Conservation (phyloP, 2,329 filamentous ascomycete genomes). For the Xylaria digitata region DNA sequence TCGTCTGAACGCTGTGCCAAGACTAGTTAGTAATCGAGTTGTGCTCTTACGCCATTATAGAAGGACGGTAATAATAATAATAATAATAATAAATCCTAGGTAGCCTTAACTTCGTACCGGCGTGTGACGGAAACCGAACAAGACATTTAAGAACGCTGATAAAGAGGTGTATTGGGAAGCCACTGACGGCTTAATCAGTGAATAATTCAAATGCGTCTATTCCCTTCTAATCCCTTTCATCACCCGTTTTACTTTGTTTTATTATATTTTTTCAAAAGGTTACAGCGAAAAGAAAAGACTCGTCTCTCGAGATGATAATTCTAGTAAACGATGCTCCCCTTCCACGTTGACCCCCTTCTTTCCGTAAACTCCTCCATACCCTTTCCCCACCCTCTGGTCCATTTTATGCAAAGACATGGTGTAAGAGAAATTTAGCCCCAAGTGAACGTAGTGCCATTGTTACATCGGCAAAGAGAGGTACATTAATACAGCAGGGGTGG, state of each 20-base stretch:
- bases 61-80: neutral
- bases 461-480: constrained; percentile 36
- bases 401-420: constrained; percentile 29
- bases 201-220: neutral
- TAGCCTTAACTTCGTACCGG: neutral
- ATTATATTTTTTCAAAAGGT: neutral
- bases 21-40: neutral
- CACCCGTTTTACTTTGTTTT: neutral
- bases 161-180: constrained; percentile 13
- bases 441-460: constrained; percentile 25
- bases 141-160: neutral
- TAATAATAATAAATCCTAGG: neutral
- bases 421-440: constrained; percentile 14
- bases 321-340: constrained; percentile 17
- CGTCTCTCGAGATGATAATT: constrained; percentile 7
- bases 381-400: constrained; percentile 14
- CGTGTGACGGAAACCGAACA: neutral
- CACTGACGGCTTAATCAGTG: neutral
- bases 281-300: constrained; percentile 1
- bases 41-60: too few relatives aligned
- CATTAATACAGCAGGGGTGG: constrained; percentile 6
- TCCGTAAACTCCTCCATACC: constrained; percentile 31
- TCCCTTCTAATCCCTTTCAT: constrained; percentile 1
- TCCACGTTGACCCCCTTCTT: constrained; percentile 8
- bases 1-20: neutral